Evolutionary conservation across 1,139 yeast species (phyloP).

Genomic region (Saccharomyces pastorianus): DNA sequence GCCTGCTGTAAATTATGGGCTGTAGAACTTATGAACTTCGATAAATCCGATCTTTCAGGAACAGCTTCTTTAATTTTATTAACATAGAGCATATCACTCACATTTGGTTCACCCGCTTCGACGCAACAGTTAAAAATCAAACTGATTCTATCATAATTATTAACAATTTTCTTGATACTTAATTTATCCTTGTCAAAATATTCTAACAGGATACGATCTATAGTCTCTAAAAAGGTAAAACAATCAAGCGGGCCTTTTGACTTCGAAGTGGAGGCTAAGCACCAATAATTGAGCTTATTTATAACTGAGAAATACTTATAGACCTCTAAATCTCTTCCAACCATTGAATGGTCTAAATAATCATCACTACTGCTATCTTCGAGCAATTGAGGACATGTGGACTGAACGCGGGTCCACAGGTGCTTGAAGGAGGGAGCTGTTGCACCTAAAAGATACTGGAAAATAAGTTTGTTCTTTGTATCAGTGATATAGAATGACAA

Average conservation of each 20-base stretch:
- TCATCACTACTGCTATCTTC: neutral
- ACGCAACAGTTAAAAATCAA: constrained; percentile 39
- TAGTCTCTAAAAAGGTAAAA: constrained; percentile 16
- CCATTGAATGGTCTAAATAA: constrained; percentile 6
- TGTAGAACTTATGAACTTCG: constrained; percentile 37
- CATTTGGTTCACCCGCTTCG: constrained; percentile 67
- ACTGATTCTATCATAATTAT: constrained; percentile 27
- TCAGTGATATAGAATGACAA: constrained; percentile 27
- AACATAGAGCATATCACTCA: constrained; percentile 45
- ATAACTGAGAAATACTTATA: constrained; percentile 17
- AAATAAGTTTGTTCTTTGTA: constrained; percentile 19
- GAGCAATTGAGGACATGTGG: constrained; percentile 16
- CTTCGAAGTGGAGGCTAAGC: constrained; percentile 9
- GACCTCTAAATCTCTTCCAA: constrained; percentile 21
- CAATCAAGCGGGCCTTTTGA: constrained; percentile 12
- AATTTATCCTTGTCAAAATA: constrained; percentile 28
- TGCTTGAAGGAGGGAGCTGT: constrained; percentile 25
- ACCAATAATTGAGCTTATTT: constrained; percentile 23
- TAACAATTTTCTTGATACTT: constrained; percentile 20
- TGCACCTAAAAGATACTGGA: constrained; percentile 24
- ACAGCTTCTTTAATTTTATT: constrained; percentile 64
- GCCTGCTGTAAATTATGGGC: constrained; percentile 28
- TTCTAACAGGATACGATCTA: constrained; percentile 21
- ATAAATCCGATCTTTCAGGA: constrained; percentile 45
- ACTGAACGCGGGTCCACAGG: constrained; percentile 18